Conservation (phyloP, 306 rosid genomes). For the Prunus salicina region DNA sequence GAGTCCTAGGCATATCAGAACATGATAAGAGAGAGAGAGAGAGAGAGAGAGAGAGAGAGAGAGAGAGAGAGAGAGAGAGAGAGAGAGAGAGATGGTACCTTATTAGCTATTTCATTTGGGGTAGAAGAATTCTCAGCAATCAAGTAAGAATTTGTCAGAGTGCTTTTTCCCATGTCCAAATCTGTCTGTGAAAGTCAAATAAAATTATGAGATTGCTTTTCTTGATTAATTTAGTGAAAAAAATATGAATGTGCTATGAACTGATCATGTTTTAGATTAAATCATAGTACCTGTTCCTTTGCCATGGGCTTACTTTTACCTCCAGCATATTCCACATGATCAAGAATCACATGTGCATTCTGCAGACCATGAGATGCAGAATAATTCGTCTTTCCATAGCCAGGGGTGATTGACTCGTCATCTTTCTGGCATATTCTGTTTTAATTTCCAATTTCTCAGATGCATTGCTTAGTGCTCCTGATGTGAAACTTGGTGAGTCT, state of each 20-base stretch:
- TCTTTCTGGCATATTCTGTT: slow-evolving; percentile 43
- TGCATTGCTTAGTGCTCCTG: slow-evolving; percentile 32
- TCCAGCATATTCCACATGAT: slow-evolving; percentile 41
- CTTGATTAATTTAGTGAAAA: slow-evolving; percentile 8
- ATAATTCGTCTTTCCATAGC: slow-evolving; percentile 35
- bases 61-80: neutral
- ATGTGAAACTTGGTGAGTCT: slow-evolving; percentile 32
- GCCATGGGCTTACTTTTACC: slow-evolving; percentile 34
- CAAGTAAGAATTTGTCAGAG: slow-evolving; percentile 26
- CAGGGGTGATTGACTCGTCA: slow-evolving; percentile 36
- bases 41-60: neutral
- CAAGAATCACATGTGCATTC: slow-evolving; percentile 32
- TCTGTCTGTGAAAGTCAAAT: slow-evolving; percentile 30
- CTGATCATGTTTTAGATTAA: slow-evolving; percentile 12
- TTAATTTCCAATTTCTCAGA: slow-evolving; percentile 47
- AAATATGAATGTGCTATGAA: neutral
- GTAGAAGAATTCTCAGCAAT: slow-evolving; percentile 30
- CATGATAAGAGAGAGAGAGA: neutral
- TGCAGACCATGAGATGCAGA: slow-evolving; percentile 41
- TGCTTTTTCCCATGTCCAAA: slow-evolving; percentile 31
- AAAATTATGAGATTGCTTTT: slow-evolving; percentile 7
- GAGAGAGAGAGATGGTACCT: slow-evolving; percentile 27
- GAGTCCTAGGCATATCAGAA: neutral
- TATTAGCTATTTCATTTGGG: slow-evolving; percentile 26
- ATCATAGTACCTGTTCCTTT: slow-evolving; percentile 54